phyloP scores from a whole-genome alignment of 2,329 filamentous ascomycete species.

The Pseudogymnoascus sp. region DNA sequence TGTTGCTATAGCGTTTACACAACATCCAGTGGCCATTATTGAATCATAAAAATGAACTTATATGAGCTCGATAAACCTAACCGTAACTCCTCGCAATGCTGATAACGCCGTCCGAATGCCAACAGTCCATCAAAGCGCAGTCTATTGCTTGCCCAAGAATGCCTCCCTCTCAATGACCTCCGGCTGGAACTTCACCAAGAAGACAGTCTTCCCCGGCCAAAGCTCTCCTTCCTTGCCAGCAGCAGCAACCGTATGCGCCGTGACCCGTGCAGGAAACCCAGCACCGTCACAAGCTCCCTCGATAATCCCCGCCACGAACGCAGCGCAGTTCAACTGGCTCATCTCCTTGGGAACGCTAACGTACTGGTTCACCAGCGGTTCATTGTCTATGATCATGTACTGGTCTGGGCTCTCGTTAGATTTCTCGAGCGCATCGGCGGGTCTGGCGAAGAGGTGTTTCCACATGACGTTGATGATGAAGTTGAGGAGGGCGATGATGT shows the following conservation, averaged over 20 bases:
- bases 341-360: conserved; percentile 91
- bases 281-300: conserved; percentile 94
- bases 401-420: conserved; percentile 77
- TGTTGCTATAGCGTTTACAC: background rate
- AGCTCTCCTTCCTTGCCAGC: conserved; percentile 55
- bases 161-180: conserved; percentile 88
- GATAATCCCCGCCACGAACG: conserved; percentile 88
- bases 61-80: conserved; percentile 2
- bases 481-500: conserved; percentile 84
- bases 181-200: conserved; percentile 84
- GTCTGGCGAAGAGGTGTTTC: conserved; percentile 83
- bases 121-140: background rate
- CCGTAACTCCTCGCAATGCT: conserved; percentile 22
- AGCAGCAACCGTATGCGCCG: conserved; percentile 63
- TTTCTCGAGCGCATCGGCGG: conserved; percentile 89
- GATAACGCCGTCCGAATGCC: conserved; percentile 13
- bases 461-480: conserved; percentile 91
- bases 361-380: conserved; percentile 90
- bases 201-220: conserved; percentile 96
- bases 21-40: background rate
- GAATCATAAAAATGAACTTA: conserved; percentile 5
- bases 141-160: conserved; percentile 41
- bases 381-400: conserved; percentile 99
- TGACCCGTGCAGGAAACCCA: conserved; percentile 81
- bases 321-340: conserved; percentile 92